Conservation (phyloP, 2,329 filamentous ascomycete species). For the Xylaria digitata region DNA sequence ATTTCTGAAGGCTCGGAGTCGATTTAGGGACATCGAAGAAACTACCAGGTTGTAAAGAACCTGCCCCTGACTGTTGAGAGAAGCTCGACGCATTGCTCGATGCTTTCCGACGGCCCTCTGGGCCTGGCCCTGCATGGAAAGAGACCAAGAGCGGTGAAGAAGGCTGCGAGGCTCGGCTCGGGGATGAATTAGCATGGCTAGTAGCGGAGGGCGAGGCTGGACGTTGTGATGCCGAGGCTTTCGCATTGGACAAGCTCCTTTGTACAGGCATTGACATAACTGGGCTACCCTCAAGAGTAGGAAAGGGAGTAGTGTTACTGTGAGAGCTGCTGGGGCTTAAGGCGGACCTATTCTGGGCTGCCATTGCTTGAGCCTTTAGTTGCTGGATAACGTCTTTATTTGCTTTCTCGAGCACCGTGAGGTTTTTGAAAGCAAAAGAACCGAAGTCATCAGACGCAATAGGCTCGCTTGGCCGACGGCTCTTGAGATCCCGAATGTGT, state of each 20-base stretch:
- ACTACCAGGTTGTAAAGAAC: constrained; percentile 75
- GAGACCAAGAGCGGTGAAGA: constrained; percentile 95
- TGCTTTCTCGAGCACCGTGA: constrained; percentile 95
- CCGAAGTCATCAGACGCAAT: constrained; percentile 93
- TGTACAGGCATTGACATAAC: constrained; percentile 83
- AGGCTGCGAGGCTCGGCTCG: constrained; percentile 81
- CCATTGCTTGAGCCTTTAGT: constrained; percentile 89
- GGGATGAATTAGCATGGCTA: constrained; percentile 85
- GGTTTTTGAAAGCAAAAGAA: constrained; percentile 95
- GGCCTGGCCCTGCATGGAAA: constrained; percentile 86
- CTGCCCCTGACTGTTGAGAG: constrained; percentile 77
- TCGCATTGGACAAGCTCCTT: constrained; percentile 84
- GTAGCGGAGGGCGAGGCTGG: constrained; percentile 87
- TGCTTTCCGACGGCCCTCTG: constrained; percentile 85
- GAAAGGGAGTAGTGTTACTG: constrained; percentile 68
- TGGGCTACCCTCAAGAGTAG: constrained; percentile 85
- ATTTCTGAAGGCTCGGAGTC: constrained; percentile 69
- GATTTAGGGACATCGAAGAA: constrained; percentile 78
- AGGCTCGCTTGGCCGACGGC: constrained; percentile 88
- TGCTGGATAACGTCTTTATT: constrained; percentile 99
- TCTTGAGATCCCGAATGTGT: constrained; percentile 92
- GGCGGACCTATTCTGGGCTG: constrained; percentile 66
- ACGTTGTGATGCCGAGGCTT: constrained; percentile 71
- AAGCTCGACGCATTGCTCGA: constrained; percentile 88
- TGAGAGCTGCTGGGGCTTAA: constrained; percentile 58